Evolutionary conservation across 768 basidiomycete species (phyloP).

Genomic region (Russula vinacea): DNA sequence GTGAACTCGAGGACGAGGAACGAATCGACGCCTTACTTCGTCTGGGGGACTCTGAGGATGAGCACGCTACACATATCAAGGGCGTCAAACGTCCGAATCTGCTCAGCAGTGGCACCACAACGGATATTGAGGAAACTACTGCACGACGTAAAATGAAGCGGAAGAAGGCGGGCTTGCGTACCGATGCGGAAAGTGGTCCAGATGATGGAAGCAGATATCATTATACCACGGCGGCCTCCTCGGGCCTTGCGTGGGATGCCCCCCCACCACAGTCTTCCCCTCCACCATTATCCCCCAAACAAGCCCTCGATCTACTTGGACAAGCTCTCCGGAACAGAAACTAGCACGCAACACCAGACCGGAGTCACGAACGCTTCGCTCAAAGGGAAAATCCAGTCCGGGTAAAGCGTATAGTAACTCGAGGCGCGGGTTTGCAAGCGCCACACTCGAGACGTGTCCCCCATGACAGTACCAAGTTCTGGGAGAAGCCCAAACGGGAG

Average conservation of each 20-base stretch:
- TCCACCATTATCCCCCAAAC: background rate
- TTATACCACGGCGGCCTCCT: background rate
- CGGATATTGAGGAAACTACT: slow-evolving; percentile 13
- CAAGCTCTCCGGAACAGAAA: slow-evolving; percentile 6
- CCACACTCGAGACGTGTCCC: background rate
- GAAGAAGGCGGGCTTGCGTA: slow-evolving; percentile 25
- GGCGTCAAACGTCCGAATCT: slow-evolving; percentile 21
- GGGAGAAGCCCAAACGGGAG: background rate
- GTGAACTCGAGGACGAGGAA: slow-evolving; percentile 45
- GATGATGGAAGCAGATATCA: background rate
- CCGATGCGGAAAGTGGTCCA: slow-evolving; percentile 10
- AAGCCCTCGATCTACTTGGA: background rate
- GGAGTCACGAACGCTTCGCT: background rate
- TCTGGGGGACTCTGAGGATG: slow-evolving; percentile 25
- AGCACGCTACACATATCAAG: slow-evolving; percentile 4
- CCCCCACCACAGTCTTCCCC: background rate
- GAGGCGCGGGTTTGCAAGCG: background rate
- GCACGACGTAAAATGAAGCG: slow-evolving; percentile 23
- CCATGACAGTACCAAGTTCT: background rate
- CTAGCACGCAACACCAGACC: background rate
- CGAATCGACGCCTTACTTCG: slow-evolving; percentile 35
- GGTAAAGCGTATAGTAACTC: background rate
- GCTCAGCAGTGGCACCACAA: slow-evolving; percentile 11
- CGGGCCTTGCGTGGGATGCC: background rate
- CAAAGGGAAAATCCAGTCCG: slow-evolving; percentile 1